phyloP scores from a whole-genome alignment of 1,139 yeast species.

The Saccharomyces hybrid region DNA sequence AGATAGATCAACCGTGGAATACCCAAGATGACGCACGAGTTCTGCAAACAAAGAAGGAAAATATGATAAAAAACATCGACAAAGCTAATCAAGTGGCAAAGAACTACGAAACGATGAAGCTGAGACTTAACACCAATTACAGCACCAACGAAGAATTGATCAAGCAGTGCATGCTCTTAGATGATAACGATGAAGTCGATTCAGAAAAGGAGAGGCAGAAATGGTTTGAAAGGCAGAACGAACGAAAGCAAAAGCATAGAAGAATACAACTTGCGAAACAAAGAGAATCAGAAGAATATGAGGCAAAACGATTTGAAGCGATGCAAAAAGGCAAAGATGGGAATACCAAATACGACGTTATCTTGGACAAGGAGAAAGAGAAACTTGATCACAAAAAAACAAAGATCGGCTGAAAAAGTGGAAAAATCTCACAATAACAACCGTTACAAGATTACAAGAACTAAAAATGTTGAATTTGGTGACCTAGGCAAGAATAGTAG shows the following conservation, averaged over 20 bases:
- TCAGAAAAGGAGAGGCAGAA: slow-evolving; percentile 16
- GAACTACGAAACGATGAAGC: slow-evolving; percentile 8
- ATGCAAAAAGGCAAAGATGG: slow-evolving; percentile 6
- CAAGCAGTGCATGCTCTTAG: slow-evolving; percentile 15
- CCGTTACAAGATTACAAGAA: not conserved
- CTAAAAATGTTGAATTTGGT: not conserved
- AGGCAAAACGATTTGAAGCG: slow-evolving; percentile 12
- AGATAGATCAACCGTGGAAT: not conserved
- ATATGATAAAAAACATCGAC: slow-evolving; percentile 13
- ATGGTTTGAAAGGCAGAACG: slow-evolving; percentile 23
- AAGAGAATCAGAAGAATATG: slow-evolving; percentile 23
- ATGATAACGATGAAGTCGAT: slow-evolving; percentile 24
- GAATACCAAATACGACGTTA: not conserved
- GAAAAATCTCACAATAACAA: not conserved
- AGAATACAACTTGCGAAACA: slow-evolving; percentile 21
- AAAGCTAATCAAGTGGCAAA: slow-evolving; percentile 13
- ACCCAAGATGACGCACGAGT: slow-evolving; percentile 1
- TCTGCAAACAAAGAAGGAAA: slow-evolving; percentile 6
- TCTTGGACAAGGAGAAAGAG: not conserved
- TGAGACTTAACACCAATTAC: slow-evolving; percentile 13
- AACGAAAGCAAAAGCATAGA: slow-evolving; percentile 18
- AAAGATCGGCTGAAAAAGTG: not conserved
- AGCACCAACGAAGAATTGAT: slow-evolving; percentile 23
- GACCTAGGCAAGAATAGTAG: not conserved
- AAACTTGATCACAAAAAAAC: not conserved